These are phyloP conservation scores for Plasmodium yoelii DNA, from an alignment of 169 alveolate species.

Conservation along the genomic window DNA sequence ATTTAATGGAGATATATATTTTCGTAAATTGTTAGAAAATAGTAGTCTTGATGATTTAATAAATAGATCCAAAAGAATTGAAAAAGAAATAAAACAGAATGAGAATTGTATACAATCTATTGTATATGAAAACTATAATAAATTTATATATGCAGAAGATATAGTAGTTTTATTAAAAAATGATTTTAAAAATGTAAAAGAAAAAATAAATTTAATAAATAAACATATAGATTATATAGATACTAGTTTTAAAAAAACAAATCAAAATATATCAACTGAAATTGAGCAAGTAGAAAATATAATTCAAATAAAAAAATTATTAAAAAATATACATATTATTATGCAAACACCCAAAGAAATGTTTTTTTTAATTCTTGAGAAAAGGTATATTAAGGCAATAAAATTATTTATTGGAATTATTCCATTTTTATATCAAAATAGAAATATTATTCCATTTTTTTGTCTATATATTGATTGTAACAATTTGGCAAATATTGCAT, in stretches of 20 bases:
- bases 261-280: slow-evolving; percentile 1
- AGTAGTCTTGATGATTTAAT: slow-evolving; percentile 66
- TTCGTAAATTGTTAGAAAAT: slow-evolving; percentile 56
- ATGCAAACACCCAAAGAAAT: slow-evolving; percentile 64
- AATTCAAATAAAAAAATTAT: slow-evolving; percentile 54
- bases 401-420: slow-evolving; percentile 40
- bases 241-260: slow-evolving; percentile 17
- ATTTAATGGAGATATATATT: slow-evolving; percentile 68
- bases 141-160: slow-evolving; percentile 91
- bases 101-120: slow-evolving; percentile 89
- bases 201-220: slow-evolving; percentile 53
- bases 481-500: slow-evolving; percentile 63
- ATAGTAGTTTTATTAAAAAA: slow-evolving; percentile 84
- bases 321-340: slow-evolving; percentile 34
- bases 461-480: slow-evolving; percentile 48
- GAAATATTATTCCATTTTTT: slow-evolving; percentile 10
- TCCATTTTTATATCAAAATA: slow-evolving; percentile 55
- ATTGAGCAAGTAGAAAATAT: slow-evolving; percentile 51
- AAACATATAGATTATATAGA: slow-evolving; percentile 32
- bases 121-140: slow-evolving; percentile 91
- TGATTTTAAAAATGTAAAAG: slow-evolving; percentile 74
- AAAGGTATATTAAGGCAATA: slow-evolving; percentile 27
- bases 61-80: slow-evolving; percentile 34
- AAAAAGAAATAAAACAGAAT: slow-evolving; percentile 74
- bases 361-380: slow-evolving; percentile 18